These are phyloP conservation scores for Fallopia convolvulus DNA, from an alignment of 148 eudicot genomes.

Conservation along the genomic window DNA sequence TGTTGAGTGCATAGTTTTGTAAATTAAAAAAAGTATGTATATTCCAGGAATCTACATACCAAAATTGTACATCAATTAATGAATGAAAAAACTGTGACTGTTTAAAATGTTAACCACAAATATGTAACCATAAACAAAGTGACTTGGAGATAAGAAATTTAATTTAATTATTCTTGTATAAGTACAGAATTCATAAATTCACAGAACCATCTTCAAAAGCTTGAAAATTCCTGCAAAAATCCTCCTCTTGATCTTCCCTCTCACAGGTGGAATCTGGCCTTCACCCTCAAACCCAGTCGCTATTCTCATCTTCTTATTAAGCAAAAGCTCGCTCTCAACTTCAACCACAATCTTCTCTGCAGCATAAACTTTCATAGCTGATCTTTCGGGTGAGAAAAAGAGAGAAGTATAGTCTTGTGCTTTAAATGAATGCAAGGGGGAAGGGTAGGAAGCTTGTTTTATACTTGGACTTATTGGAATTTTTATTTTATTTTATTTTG, in stretches of 20 bases:
- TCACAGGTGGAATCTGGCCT: not conserved
- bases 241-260: constrained; percentile 11
- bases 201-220: not conserved
- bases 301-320: not conserved
- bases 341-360: not conserved
- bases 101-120: not conserved
- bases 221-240: not conserved
- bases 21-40: not conserved
- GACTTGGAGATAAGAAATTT: not conserved
- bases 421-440: not conserved
- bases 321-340: not conserved
- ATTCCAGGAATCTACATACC: not conserved
- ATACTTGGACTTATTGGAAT: not conserved
- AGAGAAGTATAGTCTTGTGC: not conserved
- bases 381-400: not conserved
- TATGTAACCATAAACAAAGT: not conserved
- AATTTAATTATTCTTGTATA: not conserved
- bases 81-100: not conserved
- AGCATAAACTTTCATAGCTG: constrained; percentile 1
- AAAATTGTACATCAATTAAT: not conserved
- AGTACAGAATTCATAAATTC: not conserved
- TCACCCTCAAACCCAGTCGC: not conserved
- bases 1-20: no score
- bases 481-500: not conserved
- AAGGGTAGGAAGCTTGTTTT: not conserved